phyloP scores from a whole-genome alignment of 768 basidiomycete species.

The Inosperma sp. region DNA sequence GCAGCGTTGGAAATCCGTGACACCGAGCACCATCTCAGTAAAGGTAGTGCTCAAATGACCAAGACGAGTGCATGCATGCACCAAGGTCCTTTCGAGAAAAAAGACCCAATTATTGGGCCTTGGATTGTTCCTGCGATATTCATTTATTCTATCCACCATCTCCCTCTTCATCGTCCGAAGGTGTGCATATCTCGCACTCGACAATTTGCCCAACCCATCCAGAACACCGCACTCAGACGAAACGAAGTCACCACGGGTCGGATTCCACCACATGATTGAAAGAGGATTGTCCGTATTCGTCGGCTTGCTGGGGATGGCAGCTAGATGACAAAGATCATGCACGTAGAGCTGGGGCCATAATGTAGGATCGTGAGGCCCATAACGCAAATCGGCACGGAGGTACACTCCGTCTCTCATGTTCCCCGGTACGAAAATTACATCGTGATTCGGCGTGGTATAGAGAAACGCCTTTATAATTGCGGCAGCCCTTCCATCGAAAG shows the following conservation, averaged over 20 bases:
- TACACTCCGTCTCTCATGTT: background rate
- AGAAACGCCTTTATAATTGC: background rate
- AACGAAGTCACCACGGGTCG: background rate
- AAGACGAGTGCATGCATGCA: background rate
- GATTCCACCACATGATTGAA: conserved; percentile 5
- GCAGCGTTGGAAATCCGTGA: conserved; percentile 4
- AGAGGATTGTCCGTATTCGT: background rate
- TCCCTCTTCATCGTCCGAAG: background rate
- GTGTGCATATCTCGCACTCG: background rate
- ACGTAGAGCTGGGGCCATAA: conserved; percentile 7
- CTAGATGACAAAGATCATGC: background rate
- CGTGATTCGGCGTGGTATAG: conserved; percentile 3
- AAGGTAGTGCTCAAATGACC: background rate
- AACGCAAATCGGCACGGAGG: conserved; percentile 2
- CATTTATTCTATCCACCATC: background rate
- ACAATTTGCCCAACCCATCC: conserved; percentile 6
- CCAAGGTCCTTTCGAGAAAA: background rate
- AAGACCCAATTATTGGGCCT: conserved; percentile 5
- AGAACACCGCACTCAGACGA: background rate
- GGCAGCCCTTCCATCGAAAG: conserved; percentile 6
- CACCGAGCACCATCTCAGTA: background rate
- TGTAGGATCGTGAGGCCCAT: conserved; percentile 1
- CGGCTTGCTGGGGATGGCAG: conserved; percentile 5
- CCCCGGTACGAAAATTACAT: background rate
- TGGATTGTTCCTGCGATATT: conserved; percentile 1